These are phyloP conservation scores for Xylariaceae sp. DNA, from an alignment of 2,329 filamentous ascomycete species.

Conservation along the genomic window DNA sequence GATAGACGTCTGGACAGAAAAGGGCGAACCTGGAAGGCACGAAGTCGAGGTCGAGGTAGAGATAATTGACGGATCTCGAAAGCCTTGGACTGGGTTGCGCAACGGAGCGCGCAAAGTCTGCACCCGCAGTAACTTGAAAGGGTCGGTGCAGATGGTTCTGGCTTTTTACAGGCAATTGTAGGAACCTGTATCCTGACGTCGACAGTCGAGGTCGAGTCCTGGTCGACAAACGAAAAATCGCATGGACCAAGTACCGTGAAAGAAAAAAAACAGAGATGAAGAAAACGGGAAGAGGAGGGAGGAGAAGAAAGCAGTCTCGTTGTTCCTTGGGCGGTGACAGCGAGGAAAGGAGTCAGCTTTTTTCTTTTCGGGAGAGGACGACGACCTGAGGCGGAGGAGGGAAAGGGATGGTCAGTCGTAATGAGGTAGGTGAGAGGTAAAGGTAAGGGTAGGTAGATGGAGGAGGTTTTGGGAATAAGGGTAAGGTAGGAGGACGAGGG, in stretches of 20 bases:
- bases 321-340: too few species aligned
- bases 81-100: background rate
- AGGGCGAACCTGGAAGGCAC: background rate
- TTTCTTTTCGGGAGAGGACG: too few species aligned
- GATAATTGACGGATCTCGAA: background rate
- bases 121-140: background rate
- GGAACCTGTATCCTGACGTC: conserved; percentile 5
- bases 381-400: too few species aligned
- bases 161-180: conserved; percentile 3
- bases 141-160: background rate
- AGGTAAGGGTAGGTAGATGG: too few species aligned
- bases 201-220: conserved; percentile 1
- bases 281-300: background rate
- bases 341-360: too few species aligned
- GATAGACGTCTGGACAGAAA: background rate
- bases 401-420: too few species aligned
- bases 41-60: background rate
- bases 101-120: background rate
- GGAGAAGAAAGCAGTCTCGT: background rate
- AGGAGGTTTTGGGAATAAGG: too few species aligned
- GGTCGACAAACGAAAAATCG: background rate
- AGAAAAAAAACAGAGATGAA: background rate
- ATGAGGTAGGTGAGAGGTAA: too few species aligned
- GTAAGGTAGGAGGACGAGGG: too few species aligned
- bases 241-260: background rate